Evolutionary conservation across 1,139 yeast species (phyloP).

Genomic region (Wickerhamiella pararugosa): DNA sequence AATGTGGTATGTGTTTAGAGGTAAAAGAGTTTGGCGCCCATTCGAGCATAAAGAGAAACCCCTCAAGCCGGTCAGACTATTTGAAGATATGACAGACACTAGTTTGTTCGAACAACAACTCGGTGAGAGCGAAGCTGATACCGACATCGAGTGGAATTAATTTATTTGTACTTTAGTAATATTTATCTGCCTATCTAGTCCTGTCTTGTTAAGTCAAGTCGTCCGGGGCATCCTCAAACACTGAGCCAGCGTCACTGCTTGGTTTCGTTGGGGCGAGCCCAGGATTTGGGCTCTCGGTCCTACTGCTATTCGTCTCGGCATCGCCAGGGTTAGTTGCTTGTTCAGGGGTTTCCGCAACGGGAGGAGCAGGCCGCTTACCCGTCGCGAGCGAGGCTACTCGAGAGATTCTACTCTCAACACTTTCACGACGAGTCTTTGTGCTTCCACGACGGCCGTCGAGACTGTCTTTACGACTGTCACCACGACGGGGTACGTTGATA

Average conservation of each 20-base stretch:
- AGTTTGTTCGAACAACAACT: neutral
- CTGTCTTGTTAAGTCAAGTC: too few relatives aligned
- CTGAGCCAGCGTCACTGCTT: too few relatives aligned
- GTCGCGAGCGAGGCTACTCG: slow-evolving; percentile 4
- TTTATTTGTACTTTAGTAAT: too few relatives aligned
- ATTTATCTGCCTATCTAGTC: too few relatives aligned
- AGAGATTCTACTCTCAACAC: slow-evolving; percentile 2
- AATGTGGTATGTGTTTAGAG: slow-evolving; percentile 29
- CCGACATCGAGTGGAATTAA: slow-evolving; percentile 11
- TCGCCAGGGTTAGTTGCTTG: neutral
- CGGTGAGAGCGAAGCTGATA: slow-evolving; percentile 10
- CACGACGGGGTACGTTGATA: neutral
- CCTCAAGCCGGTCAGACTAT: slow-evolving; percentile 14
- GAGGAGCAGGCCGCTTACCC: neutral
- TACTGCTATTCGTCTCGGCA: too few relatives aligned
- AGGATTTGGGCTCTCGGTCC: too few relatives aligned
- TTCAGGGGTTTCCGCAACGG: neutral
- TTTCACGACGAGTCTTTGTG: slow-evolving; percentile 1
- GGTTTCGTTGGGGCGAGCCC: too few relatives aligned
- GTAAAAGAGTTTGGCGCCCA: slow-evolving; percentile 27
- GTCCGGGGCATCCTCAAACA: too few relatives aligned
- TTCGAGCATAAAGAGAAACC: slow-evolving; percentile 17
- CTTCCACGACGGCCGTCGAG: neutral
- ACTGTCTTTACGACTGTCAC: neutral
- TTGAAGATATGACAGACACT: slow-evolving; percentile 7